phyloP scores from a whole-genome alignment of 495 filamentous ascomycete species.

The Penicillium coffeae region DNA sequence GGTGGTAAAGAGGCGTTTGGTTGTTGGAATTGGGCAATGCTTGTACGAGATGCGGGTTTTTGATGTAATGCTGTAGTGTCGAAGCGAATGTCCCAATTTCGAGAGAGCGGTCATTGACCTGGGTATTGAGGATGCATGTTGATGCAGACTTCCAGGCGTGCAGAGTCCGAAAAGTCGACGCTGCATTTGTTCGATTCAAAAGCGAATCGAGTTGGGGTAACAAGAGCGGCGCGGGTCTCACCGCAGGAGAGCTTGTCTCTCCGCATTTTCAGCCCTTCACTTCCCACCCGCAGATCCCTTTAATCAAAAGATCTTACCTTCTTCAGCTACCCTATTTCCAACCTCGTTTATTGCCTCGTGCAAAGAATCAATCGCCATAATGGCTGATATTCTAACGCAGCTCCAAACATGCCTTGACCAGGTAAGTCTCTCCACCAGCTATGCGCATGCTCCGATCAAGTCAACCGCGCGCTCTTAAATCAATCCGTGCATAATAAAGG shows the following conservation, averaged over 20 bases:
- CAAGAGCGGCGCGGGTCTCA: conserved; percentile 7
- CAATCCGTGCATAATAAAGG: no score
- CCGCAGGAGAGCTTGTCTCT: conserved; percentile 27
- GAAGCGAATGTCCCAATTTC: no score
- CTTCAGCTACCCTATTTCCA: conserved; percentile 4
- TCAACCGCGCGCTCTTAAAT: no score
- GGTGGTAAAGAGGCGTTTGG: conserved; percentile 14
- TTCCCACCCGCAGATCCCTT: conserved; percentile 5
- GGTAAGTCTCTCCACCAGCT: conserved; percentile 42
- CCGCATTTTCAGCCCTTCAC: conserved; percentile 23
- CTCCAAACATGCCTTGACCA: conserved; percentile 93
- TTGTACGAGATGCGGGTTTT: not conserved
- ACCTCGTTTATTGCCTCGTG: not conserved
- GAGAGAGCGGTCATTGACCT: no score
- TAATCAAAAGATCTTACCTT: not conserved
- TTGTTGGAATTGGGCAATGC: not conserved
- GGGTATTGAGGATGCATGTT: no score
- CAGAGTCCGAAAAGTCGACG: not conserved
- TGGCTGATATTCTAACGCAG: conserved; percentile 91
- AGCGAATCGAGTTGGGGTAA: not conserved
- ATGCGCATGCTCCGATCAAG: conserved; percentile 1
- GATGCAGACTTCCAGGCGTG: no score
- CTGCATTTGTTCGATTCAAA: not conserved
- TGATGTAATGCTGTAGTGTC: conserved; percentile 17
- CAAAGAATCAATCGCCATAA: conserved; percentile 33